Percentiles rank a stretch among this genome's conserved stretches.
These are phyloP conservation scores for Malus hybrid DNA, from an alignment of 331 rosid genomes.

Conservation along the genomic window DNA sequence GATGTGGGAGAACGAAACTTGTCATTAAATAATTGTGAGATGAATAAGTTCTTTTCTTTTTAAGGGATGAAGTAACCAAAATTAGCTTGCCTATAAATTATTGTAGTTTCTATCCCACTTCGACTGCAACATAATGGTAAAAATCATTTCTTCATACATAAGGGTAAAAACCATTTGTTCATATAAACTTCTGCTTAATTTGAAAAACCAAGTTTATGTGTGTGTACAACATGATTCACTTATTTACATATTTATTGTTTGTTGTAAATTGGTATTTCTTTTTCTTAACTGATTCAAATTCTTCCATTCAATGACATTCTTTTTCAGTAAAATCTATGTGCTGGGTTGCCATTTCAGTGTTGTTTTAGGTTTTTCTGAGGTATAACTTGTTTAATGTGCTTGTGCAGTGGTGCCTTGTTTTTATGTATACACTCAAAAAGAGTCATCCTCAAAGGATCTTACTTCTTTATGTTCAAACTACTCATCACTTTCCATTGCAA, in stretches of 20 bases:
- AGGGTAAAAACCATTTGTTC: neutral
- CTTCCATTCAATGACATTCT: neutral
- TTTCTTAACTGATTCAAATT: neutral
- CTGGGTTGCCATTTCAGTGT: neutral
- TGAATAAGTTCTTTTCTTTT: neutral
- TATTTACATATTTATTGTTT: neutral
- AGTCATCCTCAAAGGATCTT: conserved; percentile 36
- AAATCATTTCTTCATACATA: neutral
- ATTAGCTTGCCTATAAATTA: neutral
- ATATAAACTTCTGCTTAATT: neutral
- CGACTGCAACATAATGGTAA: neutral
- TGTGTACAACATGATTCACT: neutral
- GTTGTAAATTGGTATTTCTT: neutral
- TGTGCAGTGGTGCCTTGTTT: conserved; percentile 86
- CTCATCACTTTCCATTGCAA: conserved; percentile 55
- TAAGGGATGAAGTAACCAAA: neutral
- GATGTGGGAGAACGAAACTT: neutral
- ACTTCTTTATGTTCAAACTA: conserved; percentile 47
- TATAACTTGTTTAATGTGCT: conserved; percentile 8
- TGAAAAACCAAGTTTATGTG: neutral
- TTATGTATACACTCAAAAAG: conserved; percentile 57
- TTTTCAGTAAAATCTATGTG: neutral
- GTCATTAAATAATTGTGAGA: neutral
- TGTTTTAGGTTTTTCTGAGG: neutral
- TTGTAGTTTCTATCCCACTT: neutral